Percentiles rank a stretch among this genome's conserved stretches.
phyloP scores from a whole-genome alignment of 1,284 basidiomycete species.

The Sporisorium reilianum region DNA sequence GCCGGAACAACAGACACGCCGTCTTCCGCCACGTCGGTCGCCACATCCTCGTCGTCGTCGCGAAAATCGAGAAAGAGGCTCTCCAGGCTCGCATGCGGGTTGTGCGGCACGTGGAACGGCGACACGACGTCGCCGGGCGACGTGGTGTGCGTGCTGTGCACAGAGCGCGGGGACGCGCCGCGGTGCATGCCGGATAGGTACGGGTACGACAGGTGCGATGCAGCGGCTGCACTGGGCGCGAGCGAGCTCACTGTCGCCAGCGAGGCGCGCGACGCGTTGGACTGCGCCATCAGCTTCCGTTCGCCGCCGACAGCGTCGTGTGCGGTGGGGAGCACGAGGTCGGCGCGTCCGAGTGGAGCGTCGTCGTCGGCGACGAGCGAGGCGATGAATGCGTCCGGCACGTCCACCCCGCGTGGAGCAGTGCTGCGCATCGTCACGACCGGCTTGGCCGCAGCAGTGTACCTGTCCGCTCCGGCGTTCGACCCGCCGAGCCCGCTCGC shows the following conservation, averaged over 20 bases:
- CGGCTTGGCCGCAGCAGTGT: constrained; percentile 19
- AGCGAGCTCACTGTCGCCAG: constrained; percentile 5
- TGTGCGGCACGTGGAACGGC: constrained; percentile 31
- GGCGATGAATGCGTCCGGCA: constrained; percentile 48
- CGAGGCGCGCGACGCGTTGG: constrained; percentile 19
- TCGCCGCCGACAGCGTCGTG: background rate
- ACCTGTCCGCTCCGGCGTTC: too few species aligned
- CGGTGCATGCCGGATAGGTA: constrained; percentile 58
- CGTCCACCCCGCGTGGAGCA: constrained; percentile 12
- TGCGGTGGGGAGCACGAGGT: constrained; percentile 13
- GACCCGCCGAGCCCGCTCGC: constrained; percentile 23
- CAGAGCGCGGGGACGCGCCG: constrained; percentile 1
- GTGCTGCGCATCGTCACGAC: constrained; percentile 24
- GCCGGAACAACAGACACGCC: constrained; percentile 10
- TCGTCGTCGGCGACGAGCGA: constrained; percentile 30
- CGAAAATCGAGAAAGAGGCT: constrained; percentile 35
- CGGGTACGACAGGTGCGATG: constrained; percentile 59
- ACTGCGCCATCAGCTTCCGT: background rate
- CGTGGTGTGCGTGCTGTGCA: constrained; percentile 17
- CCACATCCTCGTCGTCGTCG: constrained; percentile 1
- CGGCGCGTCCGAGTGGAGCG: constrained; percentile 3
- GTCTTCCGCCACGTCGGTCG: constrained; percentile 17
- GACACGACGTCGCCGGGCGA: constrained; percentile 28
- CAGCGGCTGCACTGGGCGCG: constrained; percentile 12
- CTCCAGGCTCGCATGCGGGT: constrained; percentile 31